A percentile compares a stretch with the other conserved stretches of the same genome.
These are phyloP conservation scores for Euryodendron excelsum DNA, from an alignment of 148 eudicot genomes.

Conservation along the genomic window DNA sequence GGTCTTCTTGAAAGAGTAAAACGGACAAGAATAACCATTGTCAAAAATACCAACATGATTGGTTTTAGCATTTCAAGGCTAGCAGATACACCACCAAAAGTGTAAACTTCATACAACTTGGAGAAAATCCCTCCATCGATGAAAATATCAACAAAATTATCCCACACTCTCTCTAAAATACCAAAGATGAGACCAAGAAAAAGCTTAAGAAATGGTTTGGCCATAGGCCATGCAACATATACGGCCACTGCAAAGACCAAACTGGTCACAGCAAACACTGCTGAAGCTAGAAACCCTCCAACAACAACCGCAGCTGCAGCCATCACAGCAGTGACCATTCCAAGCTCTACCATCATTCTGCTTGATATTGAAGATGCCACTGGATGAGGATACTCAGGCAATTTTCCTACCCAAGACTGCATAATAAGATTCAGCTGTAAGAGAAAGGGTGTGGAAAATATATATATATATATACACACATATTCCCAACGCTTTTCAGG, in stretches of 20 bases:
- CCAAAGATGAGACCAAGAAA: slow-evolving; percentile 44
- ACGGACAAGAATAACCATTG: slow-evolving; percentile 70
- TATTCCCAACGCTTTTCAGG: background rate
- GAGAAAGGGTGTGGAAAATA: background rate
- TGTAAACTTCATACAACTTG: slow-evolving; percentile 54
- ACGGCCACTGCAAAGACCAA: slow-evolving; percentile 52
- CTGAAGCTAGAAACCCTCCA: slow-evolving; percentile 80
- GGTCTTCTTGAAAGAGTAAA: slow-evolving; percentile 85
- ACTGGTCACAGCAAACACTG: slow-evolving; percentile 69
- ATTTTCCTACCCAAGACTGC: slow-evolving; percentile 75
- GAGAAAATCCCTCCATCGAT: slow-evolving; percentile 59
- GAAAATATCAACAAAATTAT: slow-evolving; percentile 44
- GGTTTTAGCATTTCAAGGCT: slow-evolving; percentile 59
- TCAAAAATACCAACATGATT: slow-evolving; percentile 51
- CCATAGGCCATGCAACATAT: slow-evolving; percentile 75
- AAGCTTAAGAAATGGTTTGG: slow-evolving; percentile 56
- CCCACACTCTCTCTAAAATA: slow-evolving; percentile 54
- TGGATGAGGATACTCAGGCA: slow-evolving; percentile 73
- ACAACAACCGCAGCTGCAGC: slow-evolving; percentile 73
- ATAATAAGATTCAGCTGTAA: slow-evolving; percentile 22
- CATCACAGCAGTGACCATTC: slow-evolving; percentile 66
- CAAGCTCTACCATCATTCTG: slow-evolving; percentile 82
- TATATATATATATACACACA: too few relatives aligned
- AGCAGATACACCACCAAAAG: slow-evolving; percentile 64
- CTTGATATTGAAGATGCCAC: slow-evolving; percentile 89